These are phyloP conservation scores for Pythium pyrilobum DNA, from an alignment of 352 stramenopile species.

Conservation along the genomic window DNA sequence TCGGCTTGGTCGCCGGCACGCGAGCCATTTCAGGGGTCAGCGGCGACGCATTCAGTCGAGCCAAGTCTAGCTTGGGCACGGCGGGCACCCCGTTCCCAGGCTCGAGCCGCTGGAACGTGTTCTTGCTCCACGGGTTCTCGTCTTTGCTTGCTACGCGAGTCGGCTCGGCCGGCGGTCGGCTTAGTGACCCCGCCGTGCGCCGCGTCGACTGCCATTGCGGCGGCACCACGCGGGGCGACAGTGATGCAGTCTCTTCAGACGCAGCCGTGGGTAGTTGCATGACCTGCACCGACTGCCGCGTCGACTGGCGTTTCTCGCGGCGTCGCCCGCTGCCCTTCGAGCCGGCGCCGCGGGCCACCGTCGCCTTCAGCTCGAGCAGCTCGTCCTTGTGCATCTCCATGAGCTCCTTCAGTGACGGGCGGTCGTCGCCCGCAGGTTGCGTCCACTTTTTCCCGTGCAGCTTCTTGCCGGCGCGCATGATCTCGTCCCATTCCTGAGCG, in stretches of 20 bases:
- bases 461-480: conserved; percentile 61
- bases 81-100: neutral
- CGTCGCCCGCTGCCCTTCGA: conserved; percentile 3
- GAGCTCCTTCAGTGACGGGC: conserved; percentile 29
- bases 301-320: conserved; percentile 1
- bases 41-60: conserved; percentile 1
- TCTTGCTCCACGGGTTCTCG: conserved; percentile 16
- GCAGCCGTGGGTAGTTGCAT: conserved; percentile 14
- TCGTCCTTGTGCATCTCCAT: conserved; percentile 76
- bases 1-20: conserved; percentile 10
- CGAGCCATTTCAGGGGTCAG: neutral
- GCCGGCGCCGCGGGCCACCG: neutral
- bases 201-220: conserved; percentile 64
- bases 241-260: neutral
- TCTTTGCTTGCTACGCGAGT: neutral
- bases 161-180: neutral
- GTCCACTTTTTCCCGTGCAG: conserved; percentile 63
- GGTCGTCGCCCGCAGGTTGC: conserved; percentile 23
- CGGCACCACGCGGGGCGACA: conserved; percentile 4
- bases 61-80: conserved; percentile 21
- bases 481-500: conserved; percentile 52
- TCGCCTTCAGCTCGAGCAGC: conserved; percentile 52
- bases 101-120: neutral
- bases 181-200: conserved; percentile 23
- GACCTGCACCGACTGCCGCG: neutral